Evolutionary conservation across 2,329 filamentous ascomycete genomes (phyloP), one percentile per base, ranked within the genome.

Genomic region (Pseudocercospora pini-densiflorae): DNA sequence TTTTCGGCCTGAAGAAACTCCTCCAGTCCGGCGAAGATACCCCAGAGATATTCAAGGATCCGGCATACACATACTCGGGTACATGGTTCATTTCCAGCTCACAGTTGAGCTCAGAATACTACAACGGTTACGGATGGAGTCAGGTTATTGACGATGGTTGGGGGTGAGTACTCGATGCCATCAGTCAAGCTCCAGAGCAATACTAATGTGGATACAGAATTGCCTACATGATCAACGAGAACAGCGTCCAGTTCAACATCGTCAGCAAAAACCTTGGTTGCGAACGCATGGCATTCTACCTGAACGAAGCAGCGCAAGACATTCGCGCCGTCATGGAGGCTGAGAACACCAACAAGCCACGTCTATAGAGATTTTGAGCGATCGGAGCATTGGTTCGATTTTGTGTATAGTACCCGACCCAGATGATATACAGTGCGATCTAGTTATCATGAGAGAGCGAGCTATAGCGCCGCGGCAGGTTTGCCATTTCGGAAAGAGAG

Each of bases 181-280:
- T 21, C 14, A 10, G 57, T 43, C 6, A 63, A 24, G 16, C 3
- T 23, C 8, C 3, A 24, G 21, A 62, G 21, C 6, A 1, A 24
- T 64, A 64, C 73, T 77, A 54, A 77, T 40, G n/a, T 10, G 23
- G 63, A 59, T 12, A 57, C 71, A 80, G 77, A 49, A 97, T 99
- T 77, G 95, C 95, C 45, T 99, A 99, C 80, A 99, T 99, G 95
- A 98, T 99, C 80, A 99, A 99, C 79, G 94, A 98, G 86, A 97
- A 97, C 81, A 97, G 93, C 80, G 87, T 99, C 70, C 95, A 98
- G 87, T 98, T 99, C 85, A 99, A 99, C 82, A 89, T 99, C 72
- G 94, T 97, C 71, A 95, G 92, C 79, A 99, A 98, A 87, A 89
- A 91, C 64, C 84, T 97, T 59, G 95, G 94, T 53, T 92, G 91